Percentiles rank a stretch among this genome's conserved stretches.
Evolutionary conservation across 2,329 filamentous ascomycete genomes (phyloP).

Genomic region (Sordariomycetes sp.): DNA sequence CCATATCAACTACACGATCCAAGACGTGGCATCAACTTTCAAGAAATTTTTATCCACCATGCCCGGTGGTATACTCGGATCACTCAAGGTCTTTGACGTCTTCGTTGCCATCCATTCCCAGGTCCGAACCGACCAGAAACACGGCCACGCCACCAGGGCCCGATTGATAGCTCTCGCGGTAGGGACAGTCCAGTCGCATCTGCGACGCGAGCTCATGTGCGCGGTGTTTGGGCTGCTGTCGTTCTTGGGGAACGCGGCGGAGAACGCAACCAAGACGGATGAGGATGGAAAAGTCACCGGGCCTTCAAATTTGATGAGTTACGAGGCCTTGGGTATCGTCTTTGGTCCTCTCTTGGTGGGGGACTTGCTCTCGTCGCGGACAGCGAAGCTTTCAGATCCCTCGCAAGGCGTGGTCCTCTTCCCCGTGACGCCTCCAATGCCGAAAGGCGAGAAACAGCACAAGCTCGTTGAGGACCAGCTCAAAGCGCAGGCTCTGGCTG

Average conservation of each 20-base stretch:
- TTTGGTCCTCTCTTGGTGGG: conserved; percentile 53
- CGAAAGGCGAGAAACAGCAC: conserved; percentile 9
- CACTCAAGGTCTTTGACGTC: conserved; percentile 45
- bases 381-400: conserved; percentile 24
- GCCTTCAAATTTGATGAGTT: conserved; percentile 32
- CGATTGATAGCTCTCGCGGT: conserved; percentile 53
- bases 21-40: conserved; percentile 56
- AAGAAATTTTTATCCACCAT: conserved; percentile 50
- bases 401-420: conserved; percentile 23
- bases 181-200: conserved; percentile 42
- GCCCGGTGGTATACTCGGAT: conserved; percentile 54
- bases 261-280: conserved; percentile 27
- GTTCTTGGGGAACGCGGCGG: conserved; percentile 43
- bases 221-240: conserved; percentile 53
- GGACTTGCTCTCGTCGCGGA: conserved; percentile 38
- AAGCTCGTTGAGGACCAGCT: not conserved
- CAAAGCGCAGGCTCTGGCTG: conserved; percentile 12
- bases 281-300: conserved; percentile 30
- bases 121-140: conserved; percentile 13
- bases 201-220: conserved; percentile 50
- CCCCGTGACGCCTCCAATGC: conserved; percentile 24
- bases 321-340: conserved; percentile 46
- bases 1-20: conserved; percentile 44
- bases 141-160: conserved; percentile 24
- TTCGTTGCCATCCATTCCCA: conserved; percentile 47